Conservation (phyloP, 768 basidiomycete species). For the Lyophyllum shimeji region DNA sequence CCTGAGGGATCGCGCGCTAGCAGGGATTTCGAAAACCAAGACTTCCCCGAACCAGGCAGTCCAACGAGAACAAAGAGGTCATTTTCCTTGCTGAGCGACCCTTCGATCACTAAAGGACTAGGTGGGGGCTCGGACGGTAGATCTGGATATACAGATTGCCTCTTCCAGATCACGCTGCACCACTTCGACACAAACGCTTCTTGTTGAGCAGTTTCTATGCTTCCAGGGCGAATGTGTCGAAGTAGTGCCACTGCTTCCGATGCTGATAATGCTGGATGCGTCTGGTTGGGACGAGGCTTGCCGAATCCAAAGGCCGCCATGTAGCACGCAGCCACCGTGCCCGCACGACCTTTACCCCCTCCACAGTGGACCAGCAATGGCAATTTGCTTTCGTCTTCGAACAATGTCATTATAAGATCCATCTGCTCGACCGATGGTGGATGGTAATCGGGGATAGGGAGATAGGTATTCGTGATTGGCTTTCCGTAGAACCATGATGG, state of each 20-base stretch:
- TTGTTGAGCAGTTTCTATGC: conserved; percentile 56
- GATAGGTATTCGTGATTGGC: conserved; percentile 49
- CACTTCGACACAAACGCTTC: conserved; percentile 58
- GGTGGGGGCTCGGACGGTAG: conserved; percentile 50
- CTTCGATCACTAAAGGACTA: conserved; percentile 44
- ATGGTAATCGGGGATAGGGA: conserved; percentile 52
- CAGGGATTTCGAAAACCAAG: conserved; percentile 51
- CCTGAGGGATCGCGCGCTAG: conserved; percentile 39
- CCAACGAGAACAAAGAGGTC: conserved; percentile 59
- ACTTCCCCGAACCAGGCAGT: conserved; percentile 62
- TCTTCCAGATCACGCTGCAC: conserved; percentile 60
- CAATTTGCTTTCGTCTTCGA: conserved; percentile 42
- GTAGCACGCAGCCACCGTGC: conserved; percentile 61
- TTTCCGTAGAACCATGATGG: conserved; percentile 46
- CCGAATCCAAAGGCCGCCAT: conserved; percentile 56
- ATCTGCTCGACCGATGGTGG: conserved; percentile 62
- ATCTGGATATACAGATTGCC: conserved; percentile 49
- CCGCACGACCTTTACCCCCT: conserved; percentile 62
- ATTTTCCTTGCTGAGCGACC: conserved; percentile 28
- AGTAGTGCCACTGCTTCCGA: conserved; percentile 46
- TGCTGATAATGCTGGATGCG: conserved; percentile 48
- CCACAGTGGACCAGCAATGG: conserved; percentile 61
- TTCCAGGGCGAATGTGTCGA: conserved; percentile 53
- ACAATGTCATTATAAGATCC: conserved; percentile 50
- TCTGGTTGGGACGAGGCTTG: conserved; percentile 35